Evolutionary conservation across 2,329 filamentous ascomycete genomes (phyloP), one percentile per base, ranked within the genome.

Genomic region (Cordyceps militaris): DNA sequence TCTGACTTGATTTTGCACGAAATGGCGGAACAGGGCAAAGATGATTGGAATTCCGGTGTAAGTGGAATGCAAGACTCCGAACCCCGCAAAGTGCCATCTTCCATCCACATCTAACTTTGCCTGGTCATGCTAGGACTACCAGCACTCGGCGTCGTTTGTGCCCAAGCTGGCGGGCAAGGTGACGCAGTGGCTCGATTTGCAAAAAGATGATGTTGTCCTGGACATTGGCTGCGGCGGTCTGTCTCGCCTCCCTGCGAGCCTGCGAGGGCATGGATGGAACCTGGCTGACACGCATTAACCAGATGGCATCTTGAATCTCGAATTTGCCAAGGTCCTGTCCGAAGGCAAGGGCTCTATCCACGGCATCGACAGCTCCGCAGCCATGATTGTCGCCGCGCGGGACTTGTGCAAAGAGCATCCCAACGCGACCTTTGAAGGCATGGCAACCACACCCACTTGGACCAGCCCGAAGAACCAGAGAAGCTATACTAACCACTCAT

Each of bases 151-250:
- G 8, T 79, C 81, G 0, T 87, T 87, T 63, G 84, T 87, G 9
- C 83, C 84, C 3, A 81, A 83, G 64, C 72, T 87, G 10, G 79
- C 83, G 1, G 76, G 74, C 16, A 85, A 82, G 59, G 74, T 87
- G 5, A 64, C 85, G 11, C 67, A 74, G 47, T 86, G 82, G 77
- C 73, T 87, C 0, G 77, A 84, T 62, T 75, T 83, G 0, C 75
- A 82, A 58, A 74, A 77, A 28, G 77, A 81, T 61, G 84, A 87
- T 65, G 67, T 72, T 16, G 76, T 87, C 23, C 72, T 87, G 2
- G 84, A 87, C 61, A 70, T 87, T 55, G 84, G 84, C 14, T 87
- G 84, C 63, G 84, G 85, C 44, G 84, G 80, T 82, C 58, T 60
- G 72, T 69, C 6, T 24, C 6, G 21, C 10, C 23, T 7, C 4